Base-by-base conservation (phyloP, 345 rosid genomes). In the Excoecaria agallocha region DNA sequence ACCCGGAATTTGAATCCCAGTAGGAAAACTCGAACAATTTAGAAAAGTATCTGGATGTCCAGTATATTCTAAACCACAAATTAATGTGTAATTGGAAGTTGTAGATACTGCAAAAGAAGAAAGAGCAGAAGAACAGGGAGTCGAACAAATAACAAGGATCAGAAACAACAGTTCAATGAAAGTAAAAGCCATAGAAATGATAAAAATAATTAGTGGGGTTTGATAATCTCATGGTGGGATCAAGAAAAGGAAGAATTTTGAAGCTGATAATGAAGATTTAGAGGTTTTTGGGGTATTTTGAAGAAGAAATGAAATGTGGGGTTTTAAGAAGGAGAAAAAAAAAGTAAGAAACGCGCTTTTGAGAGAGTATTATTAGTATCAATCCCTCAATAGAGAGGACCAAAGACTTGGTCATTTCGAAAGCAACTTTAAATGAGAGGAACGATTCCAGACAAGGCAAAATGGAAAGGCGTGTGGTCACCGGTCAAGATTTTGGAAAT, bases 41-140 rank as follows among this genome's bases (percentile, higher is more conserved):
- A 93, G 83, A 58, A 20, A 75, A 41, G 77, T 50, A 6, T 6
- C 20, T 1, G 1, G 5, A 57, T 41, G 35, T 35, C 0, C 0
- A 12, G n/a, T 52, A 9, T 37, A 50, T 13, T 61, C 62, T 59
- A 93, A 70, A 62, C 88, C 92, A 67, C 98, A 93, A 1, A 93
- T 57, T 5, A 86, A 63, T 4, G 86, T 84, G 39, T 54, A 84
- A 67, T 78, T 30, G 10, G 83, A 79, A 58, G 76, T 80, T 59
- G 78, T 79, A 11, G 93, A 89, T 17, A 93, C 81, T 0, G 98
- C 76, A 37, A 93, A 71, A 0, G 93, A 86, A 7, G 97, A 78
- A 71, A 91, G 86, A 1, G 90, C 76, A 74, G 5, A 52, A 74
- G 73, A 3, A 46, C 69, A 66, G 1, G 72, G 73, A 63, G 65